A percentile compares a stretch with the other conserved stretches of the same genome.
Conservation (phyloP, 2,329 filamentous ascomycete species). For the Ascochyta clinopodiicola region DNA sequence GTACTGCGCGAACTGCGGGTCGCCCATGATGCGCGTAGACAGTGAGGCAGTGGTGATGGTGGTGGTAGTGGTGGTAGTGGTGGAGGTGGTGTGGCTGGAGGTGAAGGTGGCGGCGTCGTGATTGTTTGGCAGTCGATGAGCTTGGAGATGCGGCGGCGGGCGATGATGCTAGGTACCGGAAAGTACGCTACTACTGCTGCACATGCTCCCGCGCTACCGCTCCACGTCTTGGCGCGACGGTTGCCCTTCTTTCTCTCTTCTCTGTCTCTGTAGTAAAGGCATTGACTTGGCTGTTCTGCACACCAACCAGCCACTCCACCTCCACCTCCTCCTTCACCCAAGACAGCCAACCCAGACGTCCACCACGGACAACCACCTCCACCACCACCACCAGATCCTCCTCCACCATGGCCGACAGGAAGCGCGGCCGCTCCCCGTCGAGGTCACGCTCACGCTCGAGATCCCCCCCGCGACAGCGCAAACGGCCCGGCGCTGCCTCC, state of each 20-base stretch:
- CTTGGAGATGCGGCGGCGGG: slow-evolving; percentile 6
- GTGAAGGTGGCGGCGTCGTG: background rate
- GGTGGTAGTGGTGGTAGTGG: background rate
- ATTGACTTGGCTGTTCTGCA: too few relatives aligned
- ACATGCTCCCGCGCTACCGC: background rate
- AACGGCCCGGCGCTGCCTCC: slow-evolving; percentile 59
- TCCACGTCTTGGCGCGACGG: background rate
- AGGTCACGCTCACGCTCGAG: slow-evolving; percentile 46
- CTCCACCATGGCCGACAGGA: slow-evolving; percentile 29
- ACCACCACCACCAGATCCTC: background rate
- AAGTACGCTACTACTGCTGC: too few relatives aligned
- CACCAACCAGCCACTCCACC: too few relatives aligned
- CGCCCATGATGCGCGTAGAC: slow-evolving; percentile 61
- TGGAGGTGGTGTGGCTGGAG: slow-evolving; percentile 9
- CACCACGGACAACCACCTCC: background rate
- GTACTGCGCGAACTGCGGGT: slow-evolving; percentile 86
- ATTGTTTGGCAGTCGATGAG: background rate
- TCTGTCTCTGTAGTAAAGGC: background rate
- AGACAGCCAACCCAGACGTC: too few relatives aligned
- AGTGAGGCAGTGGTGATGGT: slow-evolving; percentile 9
- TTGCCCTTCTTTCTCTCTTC: background rate
- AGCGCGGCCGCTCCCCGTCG: slow-evolving; percentile 35
- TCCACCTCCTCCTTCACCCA: too few relatives aligned
- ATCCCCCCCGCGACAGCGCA: slow-evolving; percentile 66
- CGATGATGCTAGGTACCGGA: slow-evolving; percentile 19